A percentile compares a stretch with the other conserved stretches of the same genome.
phyloP scores from a whole-genome alignment of 2,329 filamentous ascomycete genomes.

The Clonostachys solani region DNA sequence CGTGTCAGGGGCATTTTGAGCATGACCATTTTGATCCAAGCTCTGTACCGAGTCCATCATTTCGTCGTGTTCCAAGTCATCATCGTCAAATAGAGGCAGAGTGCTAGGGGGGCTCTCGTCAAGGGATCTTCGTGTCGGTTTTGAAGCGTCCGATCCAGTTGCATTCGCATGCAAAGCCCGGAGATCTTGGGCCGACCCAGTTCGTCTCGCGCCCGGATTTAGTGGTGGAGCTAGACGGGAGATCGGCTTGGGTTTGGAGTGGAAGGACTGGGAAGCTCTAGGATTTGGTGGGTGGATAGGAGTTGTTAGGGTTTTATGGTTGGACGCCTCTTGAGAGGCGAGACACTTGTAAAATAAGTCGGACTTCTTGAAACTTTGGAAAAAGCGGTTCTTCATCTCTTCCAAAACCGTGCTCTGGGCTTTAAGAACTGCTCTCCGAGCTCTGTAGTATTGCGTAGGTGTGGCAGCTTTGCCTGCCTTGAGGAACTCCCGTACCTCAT shows the following conservation, averaged over 20 bases:
- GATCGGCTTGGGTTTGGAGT: slow-evolving; percentile 37
- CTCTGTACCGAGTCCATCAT: slow-evolving; percentile 72
- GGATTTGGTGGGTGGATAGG: slow-evolving; percentile 12
- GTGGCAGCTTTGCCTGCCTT: slow-evolving; percentile 73
- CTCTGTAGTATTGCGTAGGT: slow-evolving; percentile 75
- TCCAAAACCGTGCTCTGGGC: slow-evolving; percentile 82
- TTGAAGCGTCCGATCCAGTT: slow-evolving; percentile 31
- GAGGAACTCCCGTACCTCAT: slow-evolving; percentile 72
- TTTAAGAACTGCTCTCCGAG: slow-evolving; percentile 74
- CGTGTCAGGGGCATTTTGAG: slow-evolving; percentile 63
- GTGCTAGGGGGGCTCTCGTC: slow-evolving; percentile 49
- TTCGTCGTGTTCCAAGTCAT: slow-evolving; percentile 68
- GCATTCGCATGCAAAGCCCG: slow-evolving; percentile 28
- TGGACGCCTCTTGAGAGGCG: slow-evolving; percentile 73
- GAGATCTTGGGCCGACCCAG: slow-evolving; percentile 45
- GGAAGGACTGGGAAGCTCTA: slow-evolving; percentile 28
- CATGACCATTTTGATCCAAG: slow-evolving; percentile 44
- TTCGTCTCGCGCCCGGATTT: slow-evolving; percentile 30
- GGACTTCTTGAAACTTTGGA: slow-evolving; percentile 83
- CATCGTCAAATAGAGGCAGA: slow-evolving; percentile 72
- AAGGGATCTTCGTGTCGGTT: slow-evolving; percentile 57
- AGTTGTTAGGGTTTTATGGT: slow-evolving; percentile 11
- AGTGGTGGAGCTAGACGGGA: slow-evolving; percentile 34
- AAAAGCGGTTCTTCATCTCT: slow-evolving; percentile 76
- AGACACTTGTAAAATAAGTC: slow-evolving; percentile 96